Conservation (phyloP, 2,329 filamentous ascomycete genomes). For the Arthrobotrys musiformis region DNA sequence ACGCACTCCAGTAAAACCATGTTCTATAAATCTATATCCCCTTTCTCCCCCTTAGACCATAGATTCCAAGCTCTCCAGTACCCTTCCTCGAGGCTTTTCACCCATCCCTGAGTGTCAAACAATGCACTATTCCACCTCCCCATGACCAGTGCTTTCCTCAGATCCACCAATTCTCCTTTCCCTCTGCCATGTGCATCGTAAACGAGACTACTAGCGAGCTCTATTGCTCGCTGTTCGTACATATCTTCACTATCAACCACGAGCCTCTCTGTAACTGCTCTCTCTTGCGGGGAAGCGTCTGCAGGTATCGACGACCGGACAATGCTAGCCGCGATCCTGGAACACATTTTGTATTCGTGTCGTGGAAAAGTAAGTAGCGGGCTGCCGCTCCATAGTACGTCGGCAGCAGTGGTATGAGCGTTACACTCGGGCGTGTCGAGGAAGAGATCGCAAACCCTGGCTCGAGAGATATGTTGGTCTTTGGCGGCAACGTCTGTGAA, state of each 20-base stretch:
- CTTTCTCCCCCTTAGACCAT: constrained; percentile 87
- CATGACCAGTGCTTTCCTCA: constrained; percentile 83
- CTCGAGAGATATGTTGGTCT: constrained; percentile 89
- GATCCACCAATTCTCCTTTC: constrained; percentile 76
- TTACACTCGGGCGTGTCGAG: constrained; percentile 98
- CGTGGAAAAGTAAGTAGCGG: constrained; percentile 88
- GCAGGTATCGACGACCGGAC: constrained; percentile 87
- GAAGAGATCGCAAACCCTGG: constrained; percentile 91
- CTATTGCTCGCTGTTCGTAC: constrained; percentile 82
- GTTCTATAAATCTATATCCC: constrained; percentile 83
- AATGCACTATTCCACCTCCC: constrained; percentile 85
- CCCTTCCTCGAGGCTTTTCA: constrained; percentile 84
- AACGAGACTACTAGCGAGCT: constrained; percentile 72
- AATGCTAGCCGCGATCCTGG: constrained; percentile 95
- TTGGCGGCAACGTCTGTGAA: constrained; percentile 98
- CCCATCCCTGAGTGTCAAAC: constrained; percentile 93
- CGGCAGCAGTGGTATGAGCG: constrained; percentile 95
- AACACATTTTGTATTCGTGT: constrained; percentile 99
- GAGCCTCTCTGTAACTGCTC: constrained; percentile 75
- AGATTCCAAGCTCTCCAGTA: constrained; percentile 88
- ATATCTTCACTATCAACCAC: constrained; percentile 77
- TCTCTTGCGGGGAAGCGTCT: constrained; percentile 70
- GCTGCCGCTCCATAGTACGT: constrained; percentile 95
- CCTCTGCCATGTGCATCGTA: constrained; percentile 71
- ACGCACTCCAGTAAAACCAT: background rate